Evolutionary conservation across 306 rosid species (phyloP).

Genomic region (Medicago lupulina): DNA sequence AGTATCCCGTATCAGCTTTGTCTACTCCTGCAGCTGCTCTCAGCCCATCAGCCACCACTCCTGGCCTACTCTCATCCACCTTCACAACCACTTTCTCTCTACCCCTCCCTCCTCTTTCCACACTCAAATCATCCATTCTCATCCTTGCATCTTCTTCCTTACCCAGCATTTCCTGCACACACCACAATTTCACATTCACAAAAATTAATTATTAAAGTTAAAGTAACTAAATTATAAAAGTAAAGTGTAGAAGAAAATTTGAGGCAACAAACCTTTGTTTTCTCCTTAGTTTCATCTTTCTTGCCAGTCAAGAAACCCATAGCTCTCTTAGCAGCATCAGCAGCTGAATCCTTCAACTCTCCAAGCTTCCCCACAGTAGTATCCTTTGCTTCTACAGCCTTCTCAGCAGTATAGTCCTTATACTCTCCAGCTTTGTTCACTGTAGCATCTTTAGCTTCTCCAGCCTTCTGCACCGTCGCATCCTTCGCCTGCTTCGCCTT

Average conservation of each 20-base stretch:
- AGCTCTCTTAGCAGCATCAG: slow-evolving; percentile 66
- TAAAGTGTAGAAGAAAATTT: background rate
- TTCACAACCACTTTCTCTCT: slow-evolving; percentile 43
- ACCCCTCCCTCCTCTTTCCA: slow-evolving; percentile 42
- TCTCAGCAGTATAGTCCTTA: slow-evolving; percentile 56
- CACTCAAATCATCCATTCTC: slow-evolving; percentile 57
- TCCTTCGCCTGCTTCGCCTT: slow-evolving; percentile 47
- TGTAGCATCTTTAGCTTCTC: slow-evolving; percentile 34
- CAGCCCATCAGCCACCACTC: slow-evolving; percentile 53
- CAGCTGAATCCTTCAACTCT: slow-evolving; percentile 64
- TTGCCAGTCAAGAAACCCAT: slow-evolving; percentile 63
- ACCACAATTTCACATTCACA: background rate
- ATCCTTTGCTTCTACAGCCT: slow-evolving; percentile 63
- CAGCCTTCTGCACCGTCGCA: slow-evolving; percentile 15
- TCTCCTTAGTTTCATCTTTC: slow-evolving; percentile 68
- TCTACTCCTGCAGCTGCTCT: slow-evolving; percentile 40
- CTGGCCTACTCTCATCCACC: slow-evolving; percentile 60
- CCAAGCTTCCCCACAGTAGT: slow-evolving; percentile 61
- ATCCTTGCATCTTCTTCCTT: slow-evolving; percentile 49
- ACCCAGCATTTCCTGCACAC: slow-evolving; percentile 55
- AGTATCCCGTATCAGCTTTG: slow-evolving; percentile 47
- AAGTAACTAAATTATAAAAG: no score
- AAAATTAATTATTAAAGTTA: background rate
- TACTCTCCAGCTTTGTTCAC: slow-evolving; percentile 37
- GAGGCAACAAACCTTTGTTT: slow-evolving; percentile 33